These are phyloP conservation scores for Leptographium wingfieldii DNA, from an alignment of 2,329 filamentous ascomycete genomes.

Conservation along the genomic window DNA sequence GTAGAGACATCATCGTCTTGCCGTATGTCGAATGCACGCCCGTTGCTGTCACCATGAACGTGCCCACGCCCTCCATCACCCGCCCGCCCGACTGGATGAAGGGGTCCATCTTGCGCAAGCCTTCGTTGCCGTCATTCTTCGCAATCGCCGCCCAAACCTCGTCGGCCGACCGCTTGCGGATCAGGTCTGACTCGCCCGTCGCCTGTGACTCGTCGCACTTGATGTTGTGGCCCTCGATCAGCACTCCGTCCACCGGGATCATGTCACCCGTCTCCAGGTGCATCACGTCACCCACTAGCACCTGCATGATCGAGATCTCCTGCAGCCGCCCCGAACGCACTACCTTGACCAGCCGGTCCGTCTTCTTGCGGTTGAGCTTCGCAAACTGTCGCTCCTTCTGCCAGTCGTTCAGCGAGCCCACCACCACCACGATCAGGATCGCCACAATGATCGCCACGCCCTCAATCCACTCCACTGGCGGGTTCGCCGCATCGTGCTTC, in stretches of 20 bases:
- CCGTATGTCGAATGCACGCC: conserved; percentile 64
- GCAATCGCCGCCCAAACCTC: conserved; percentile 57
- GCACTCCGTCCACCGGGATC: conserved; percentile 60
- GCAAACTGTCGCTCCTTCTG: conserved; percentile 72
- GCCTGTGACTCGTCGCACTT: conserved; percentile 70
- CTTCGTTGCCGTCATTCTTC: conserved; percentile 54
- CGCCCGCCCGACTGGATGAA: conserved; percentile 77
- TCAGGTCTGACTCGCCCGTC: conserved; percentile 66
- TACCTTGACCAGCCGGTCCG: conserved; percentile 60
- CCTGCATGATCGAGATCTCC: conserved; percentile 56
- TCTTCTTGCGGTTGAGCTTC: conserved; percentile 67
- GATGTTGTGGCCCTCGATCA: conserved; percentile 60
- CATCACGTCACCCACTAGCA: conserved; percentile 58
- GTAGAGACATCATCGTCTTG: conserved; percentile 61
- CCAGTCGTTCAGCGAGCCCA: conserved; percentile 68
- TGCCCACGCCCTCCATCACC: conserved; percentile 66
- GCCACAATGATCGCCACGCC: conserved; percentile 74
- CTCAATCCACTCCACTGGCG: conserved; percentile 65
- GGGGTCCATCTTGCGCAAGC: conserved; percentile 61
- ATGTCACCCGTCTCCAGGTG: conserved; percentile 65
- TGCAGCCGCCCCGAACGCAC: conserved; percentile 57
- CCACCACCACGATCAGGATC: conserved; percentile 63
- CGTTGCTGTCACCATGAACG: conserved; percentile 61
- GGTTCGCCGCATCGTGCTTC: conserved; percentile 34
- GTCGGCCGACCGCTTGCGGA: conserved; percentile 54